Base-by-base conservation (phyloP, 2,329 filamentous ascomycete species). In the Sphaerulina vaccinii region DNA sequence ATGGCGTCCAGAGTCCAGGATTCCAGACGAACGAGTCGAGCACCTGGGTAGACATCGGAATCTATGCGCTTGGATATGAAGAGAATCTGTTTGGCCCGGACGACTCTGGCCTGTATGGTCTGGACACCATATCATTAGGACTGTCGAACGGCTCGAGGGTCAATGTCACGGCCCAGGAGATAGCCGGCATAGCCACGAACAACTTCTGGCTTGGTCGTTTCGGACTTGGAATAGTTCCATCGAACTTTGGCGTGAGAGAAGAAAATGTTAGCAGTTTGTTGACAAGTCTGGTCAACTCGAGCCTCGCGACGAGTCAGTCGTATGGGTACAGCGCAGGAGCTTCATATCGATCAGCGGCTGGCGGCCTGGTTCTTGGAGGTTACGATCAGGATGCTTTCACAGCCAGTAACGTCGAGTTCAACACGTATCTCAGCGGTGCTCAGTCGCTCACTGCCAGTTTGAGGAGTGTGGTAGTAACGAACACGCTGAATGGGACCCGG, bases 311-410 rank as follows among this genome's bases (percentile, higher is more conserved):
- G 3, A 54, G 52, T 29, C 15, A 27, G 29, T 50, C 52, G 3
- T 54, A 46, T 22, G 52, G 52, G 5, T 51, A 50, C 36, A 54
- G 46, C 37, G 52, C 47, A 19, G 52, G 52, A 4, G 47, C 52
- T 4, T 33, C 41, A 8, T 54, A 54, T 47, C 40, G 52, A 21
- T 44, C 41, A n/a, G 23, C 43, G 5, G 42, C 44, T 3, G 53
- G 53, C n/a, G 39, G 53, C 13, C 36, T 56, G 18, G 64, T 70
- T 2, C 52, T 75, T 4, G 72, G 73, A 10, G 73, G 73, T 3
- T 74, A 71, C 51, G 72, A 75, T 52, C 59, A 62, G 21, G 68
- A 66, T 1, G 67, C 71, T 7, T 70, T 72, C 54, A 27, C 61
- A 52, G 18, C 51, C 61, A 50, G 47, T 33, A 50, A 50, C 16